Base-by-base conservation (phyloP, 495 filamentous ascomycete species). In the Hyaloscypha variabilis region DNA sequence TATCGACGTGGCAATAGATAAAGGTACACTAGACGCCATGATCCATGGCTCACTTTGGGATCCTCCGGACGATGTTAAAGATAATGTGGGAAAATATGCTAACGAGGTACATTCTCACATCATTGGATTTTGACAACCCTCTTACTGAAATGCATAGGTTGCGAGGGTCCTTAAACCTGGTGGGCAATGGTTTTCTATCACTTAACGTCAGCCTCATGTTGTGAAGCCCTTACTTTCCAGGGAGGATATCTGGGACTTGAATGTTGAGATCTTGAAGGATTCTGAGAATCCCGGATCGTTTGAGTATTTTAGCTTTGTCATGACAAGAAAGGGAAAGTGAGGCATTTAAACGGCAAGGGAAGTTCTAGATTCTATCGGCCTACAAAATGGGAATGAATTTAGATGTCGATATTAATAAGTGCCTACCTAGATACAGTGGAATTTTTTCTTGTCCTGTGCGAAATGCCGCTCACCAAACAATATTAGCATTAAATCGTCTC, bases 1-100 rank as follows among this genome's bases (percentile, higher is more conserved):
- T 13, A 70, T 88, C 61, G 84, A 87, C 69, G 75, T 88, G 25
- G 83, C 83, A 23, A 83, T 90, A 64, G 85, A 88, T 67, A 89
- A 89, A 69, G 82, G 79, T 5, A 87, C 85, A 2, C 75, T 89
- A 2, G 87, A 88, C 67, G 84, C 82, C 36, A 86, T 88, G 81
- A 80, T 90, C 23, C 76, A 84, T 58, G 85, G 86, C 6, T 82
- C 77, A 56, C 77, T 79, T 0, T 87, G 85, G 85, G 81, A 79
- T 68, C 84, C 86, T 6, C 82, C 83, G 8, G 75, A 80, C 1
- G 77, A 82, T 11, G 85, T 88, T 1, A 76, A 70, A 60, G 70
- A 80, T 13, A 86, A 86, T 67, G 82, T 79, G 10, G 68, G 72
- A 6, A 71, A 65, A 49, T 88, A 88, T 66, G 73, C 87, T 17